These are phyloP conservation scores for Thermomucor indicae-seudaticae DNA, from an alignment of 371 early-diverging fungal species.

Conservation along the genomic window DNA sequence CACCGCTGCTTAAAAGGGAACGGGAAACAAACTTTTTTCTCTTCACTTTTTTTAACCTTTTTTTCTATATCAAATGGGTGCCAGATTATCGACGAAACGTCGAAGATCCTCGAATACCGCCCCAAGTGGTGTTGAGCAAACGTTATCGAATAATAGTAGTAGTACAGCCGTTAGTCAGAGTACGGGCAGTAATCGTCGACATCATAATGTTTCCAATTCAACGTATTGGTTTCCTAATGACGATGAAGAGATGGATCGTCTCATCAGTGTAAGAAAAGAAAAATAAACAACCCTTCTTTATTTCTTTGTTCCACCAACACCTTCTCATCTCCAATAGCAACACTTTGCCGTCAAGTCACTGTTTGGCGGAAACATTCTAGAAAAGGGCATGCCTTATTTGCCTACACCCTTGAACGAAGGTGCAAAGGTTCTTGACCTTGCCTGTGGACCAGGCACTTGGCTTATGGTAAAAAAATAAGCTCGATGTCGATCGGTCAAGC, in stretches of 20 bases:
- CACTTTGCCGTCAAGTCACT: slow-evolving; percentile 18
- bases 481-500: no score
- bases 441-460: slow-evolving; percentile 50
- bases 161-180: no score
- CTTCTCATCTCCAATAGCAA: slow-evolving; percentile 2
- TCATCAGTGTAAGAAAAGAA: slow-evolving; percentile 24
- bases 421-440: slow-evolving; percentile 11
- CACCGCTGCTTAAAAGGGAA: no score
- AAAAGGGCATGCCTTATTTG: background rate
- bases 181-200: slow-evolving; percentile 6
- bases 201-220: slow-evolving; percentile 14
- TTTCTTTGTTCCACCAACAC: background rate
- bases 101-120: no score
- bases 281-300: background rate
- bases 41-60: no score
- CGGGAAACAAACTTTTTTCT: no score
- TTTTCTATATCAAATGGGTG: no score
- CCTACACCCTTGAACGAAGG: slow-evolving; percentile 8
- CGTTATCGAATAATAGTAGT: no score
- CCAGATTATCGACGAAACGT: no score
- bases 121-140: no score
- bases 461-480: slow-evolving; percentile 30
- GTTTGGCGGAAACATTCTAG: slow-evolving; percentile 9
- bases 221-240: slow-evolving; percentile 42
- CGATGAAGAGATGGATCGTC: slow-evolving; percentile 35